Base-by-base conservation (phyloP, 805 yeast species). In the Metschnikowia gelsemii region DNA sequence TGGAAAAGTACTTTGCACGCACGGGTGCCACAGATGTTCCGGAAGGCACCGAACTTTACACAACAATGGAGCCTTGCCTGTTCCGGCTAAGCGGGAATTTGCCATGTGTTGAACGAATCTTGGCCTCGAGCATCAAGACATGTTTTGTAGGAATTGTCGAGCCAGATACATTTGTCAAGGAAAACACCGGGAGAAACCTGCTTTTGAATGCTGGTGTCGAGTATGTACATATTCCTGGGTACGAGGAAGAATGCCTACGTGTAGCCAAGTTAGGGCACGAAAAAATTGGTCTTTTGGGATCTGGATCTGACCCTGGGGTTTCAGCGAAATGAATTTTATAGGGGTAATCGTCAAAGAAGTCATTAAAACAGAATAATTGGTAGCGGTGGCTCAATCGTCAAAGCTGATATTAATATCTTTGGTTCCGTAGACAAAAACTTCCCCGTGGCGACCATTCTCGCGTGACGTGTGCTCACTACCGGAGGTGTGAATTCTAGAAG, bases 41-140 rank as follows among this genome's bases (percentile, higher is more conserved):
- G 0, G 57, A 54, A 7, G 96, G 96, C 0, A 79, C 93, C 0
- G 87, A 85, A 27, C 62, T 93, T 9, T 93, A 87, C 61, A 91
- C 98, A 0, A 88, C 97, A 0, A 93, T 93, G 98, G 99, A 93
- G 58, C 99, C 99, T 1, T 93, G 99, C 59, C 82, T 95, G 5
- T 76, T 78, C 42, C 72, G 99, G 40, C 67, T 91, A 24, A 88
- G 96, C 57, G 98, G 98, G 0, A 90, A 91, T 51, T 55, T 72
- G 38, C 96, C 99, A 0, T 93, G 99, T 63, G 81, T 80, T 2
- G 89, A 89, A 46, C 73, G 98, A 21, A 80, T 93, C 5, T 56
- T 90, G 36, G 72, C 66, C 3, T 61, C 79, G 0, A 51, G 56
- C 6, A 82, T 91, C 46, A 72, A 69, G 16, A 79, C 93, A 0